Evolutionary conservation across 176 grass and related monocot species (phyloP), one percentile per base, ranked within the genome.

Genomic region (Eragrostis curvula): DNA sequence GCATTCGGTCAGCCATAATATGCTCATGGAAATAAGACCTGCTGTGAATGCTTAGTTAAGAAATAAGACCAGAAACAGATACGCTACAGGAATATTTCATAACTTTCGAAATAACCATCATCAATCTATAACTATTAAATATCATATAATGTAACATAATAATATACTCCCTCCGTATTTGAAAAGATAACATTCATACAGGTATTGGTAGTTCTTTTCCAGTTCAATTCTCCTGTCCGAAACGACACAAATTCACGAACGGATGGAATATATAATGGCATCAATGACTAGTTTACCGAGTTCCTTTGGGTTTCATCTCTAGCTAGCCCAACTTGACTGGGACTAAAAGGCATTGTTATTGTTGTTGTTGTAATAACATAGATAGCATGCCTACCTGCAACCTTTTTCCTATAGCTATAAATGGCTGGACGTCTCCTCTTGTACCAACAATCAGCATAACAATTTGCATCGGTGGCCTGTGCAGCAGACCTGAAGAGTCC

Each of bases 371-470:
- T n/a, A 68, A 76, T 69, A 3, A 56, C 46, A 70, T 16, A 6
- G 58, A 72, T 32, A 81, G 36, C 47, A 76, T 49, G 58, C 61
- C 58, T 71, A 96, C 93, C 93, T 96, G 88, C 70, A 92, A 85
- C 25, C 90, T 68, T 84, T 96, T 96, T 73, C 88, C 93, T 84
- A 96, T 96, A 83, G 93, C 93, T 74, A 92, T 88, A 74, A 96
- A 96, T 52, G 93, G 90, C 20, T 96, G 90, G n/a, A 96, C 93
- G 62, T 96, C 93, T 68, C 93, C 93, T 68, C 90, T 81, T 49
- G 93, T 96, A 63, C 93, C 93, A 70, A 96, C 88, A 70, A 96
- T 96, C 48, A 96, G 90, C 77, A 96, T 96, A 71, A 85, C 93
- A 81, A 96, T 84, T 79, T 88, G 88, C 93, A 96, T 90, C 6